Percentiles rank a stretch among this genome's conserved stretches.
Evolutionary conservation across 306 rosid genomes (phyloP).

Genomic region (Cucurbita pepo): DNA sequence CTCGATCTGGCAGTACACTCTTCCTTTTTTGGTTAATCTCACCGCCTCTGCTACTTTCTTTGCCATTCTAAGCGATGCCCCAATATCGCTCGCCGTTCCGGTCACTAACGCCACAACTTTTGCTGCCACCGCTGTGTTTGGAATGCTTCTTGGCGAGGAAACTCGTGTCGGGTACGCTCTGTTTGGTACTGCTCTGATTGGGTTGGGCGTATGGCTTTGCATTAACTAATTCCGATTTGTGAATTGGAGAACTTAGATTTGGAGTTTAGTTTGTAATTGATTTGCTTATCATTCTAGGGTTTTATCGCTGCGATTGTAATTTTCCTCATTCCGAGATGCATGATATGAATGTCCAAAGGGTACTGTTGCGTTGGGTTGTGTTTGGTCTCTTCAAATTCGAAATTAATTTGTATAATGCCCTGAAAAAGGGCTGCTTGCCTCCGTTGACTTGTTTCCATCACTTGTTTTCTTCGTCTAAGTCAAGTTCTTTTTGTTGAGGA

Average conservation of each 20-base stretch:
- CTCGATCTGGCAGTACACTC: slow-evolving; percentile 64
- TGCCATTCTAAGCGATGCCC: slow-evolving; percentile 55
- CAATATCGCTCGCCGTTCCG: slow-evolving; percentile 77
- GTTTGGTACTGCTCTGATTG: slow-evolving; percentile 56
- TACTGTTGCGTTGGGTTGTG: background rate
- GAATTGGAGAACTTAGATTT: background rate
- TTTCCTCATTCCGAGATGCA: background rate
- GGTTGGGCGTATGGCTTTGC: slow-evolving; percentile 63
- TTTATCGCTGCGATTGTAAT: background rate
- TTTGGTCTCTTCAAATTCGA: background rate
- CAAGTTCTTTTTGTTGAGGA: no score
- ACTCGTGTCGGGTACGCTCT: slow-evolving; percentile 43
- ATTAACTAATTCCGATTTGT: slow-evolving; percentile 10
- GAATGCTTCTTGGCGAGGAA: slow-evolving; percentile 51
- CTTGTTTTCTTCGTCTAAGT: background rate
- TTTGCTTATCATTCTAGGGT: background rate
- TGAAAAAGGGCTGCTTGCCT: background rate
- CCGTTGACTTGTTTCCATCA: background rate
- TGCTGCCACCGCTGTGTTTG: slow-evolving; percentile 68
- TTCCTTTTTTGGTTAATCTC: slow-evolving; percentile 61
- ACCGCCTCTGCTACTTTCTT: slow-evolving; percentile 90
- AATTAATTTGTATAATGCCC: background rate
- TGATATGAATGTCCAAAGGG: background rate
- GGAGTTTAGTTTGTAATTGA: background rate
- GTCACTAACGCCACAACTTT: slow-evolving; percentile 93